These are phyloP conservation scores for Acrodontium crateriforme DNA, from an alignment of 2,329 filamentous ascomycete species.

Conservation along the genomic window DNA sequence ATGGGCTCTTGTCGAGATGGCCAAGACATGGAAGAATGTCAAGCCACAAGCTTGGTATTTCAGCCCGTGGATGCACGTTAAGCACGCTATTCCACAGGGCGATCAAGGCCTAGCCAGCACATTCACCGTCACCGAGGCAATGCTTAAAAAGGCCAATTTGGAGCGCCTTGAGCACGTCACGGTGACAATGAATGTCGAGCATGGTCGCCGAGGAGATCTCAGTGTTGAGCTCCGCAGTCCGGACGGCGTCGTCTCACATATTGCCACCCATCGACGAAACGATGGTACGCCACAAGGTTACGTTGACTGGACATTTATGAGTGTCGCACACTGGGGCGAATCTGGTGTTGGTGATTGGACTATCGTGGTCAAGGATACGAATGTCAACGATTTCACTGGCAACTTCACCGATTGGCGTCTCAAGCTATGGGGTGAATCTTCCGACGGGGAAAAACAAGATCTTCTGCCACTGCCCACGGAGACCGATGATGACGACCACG, in stretches of 20 bases:
- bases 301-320: conserved; percentile 97
- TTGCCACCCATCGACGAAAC: conserved; percentile 58
- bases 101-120: conserved; percentile 60
- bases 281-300: conserved; percentile 62
- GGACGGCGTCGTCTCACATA: conserved; percentile 64
- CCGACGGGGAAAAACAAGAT: conserved; percentile 58
- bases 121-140: conserved; percentile 71
- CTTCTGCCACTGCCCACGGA: conserved; percentile 70
- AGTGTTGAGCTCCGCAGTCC: conserved; percentile 87
- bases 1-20: conserved; percentile 68
- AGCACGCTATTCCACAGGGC: conserved; percentile 74
- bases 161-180: conserved; percentile 87
- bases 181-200: conserved; percentile 90
- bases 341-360: conserved; percentile 80
- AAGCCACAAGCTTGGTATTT: conserved; percentile 94
- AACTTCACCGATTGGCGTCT: conserved; percentile 83
- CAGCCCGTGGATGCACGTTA: conserved; percentile 86
- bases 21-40: conserved; percentile 73
- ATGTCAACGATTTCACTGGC: conserved; percentile 62
- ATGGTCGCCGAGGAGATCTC: conserved; percentile 75
- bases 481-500: conserved; percentile 72
- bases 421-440: conserved; percentile 83
- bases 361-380: conserved; percentile 72
- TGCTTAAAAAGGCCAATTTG: conserved; percentile 70
- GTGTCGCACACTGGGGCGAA: conserved; percentile 93